Conservation (phyloP, 495 filamentous ascomycete genomes). For the Penicillium nucicola region DNA sequence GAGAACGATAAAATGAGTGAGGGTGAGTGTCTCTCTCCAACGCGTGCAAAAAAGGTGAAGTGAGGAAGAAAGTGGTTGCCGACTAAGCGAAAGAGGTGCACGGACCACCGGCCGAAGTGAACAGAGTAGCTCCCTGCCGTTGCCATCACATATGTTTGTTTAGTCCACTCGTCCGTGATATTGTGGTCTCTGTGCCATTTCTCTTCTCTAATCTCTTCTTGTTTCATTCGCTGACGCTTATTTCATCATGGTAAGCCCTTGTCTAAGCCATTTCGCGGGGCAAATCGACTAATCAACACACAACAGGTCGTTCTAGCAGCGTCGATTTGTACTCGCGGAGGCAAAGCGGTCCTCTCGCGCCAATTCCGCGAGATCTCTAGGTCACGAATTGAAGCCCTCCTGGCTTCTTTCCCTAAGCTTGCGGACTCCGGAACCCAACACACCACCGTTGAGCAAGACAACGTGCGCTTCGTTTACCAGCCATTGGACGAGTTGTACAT, state of each 20-base stretch:
- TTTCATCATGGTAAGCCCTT: conserved; percentile 21
- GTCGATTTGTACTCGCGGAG: conserved; percentile 97
- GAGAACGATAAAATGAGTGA: not conserved
- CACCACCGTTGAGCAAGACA: conserved; percentile 97
- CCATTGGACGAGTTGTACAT: conserved; percentile 98
- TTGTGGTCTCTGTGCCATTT: conserved; percentile 1
- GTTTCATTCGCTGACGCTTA: not conserved
- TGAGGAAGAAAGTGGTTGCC: conserved; percentile 12
- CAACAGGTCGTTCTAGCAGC: conserved; percentile 92
- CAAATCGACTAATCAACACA: conserved; percentile 25
- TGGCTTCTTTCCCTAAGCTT: conserved; percentile 95
- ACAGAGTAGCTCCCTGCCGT: conserved; percentile 42
- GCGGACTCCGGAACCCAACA: conserved; percentile 93
- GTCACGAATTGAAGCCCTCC: conserved; percentile 90
- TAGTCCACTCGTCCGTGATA: not conserved
- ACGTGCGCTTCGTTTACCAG: conserved; percentile 99
- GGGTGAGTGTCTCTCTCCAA: conserved; percentile 4
- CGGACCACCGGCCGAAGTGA: conserved; percentile 43
- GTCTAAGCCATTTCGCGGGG: not conserved
- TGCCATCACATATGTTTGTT: conserved; percentile 18
- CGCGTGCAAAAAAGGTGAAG: conserved; percentile 10
- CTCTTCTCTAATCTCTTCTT: conserved; percentile 6
- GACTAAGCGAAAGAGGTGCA: conserved; percentile 45
- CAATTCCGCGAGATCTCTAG: conserved; percentile 96
- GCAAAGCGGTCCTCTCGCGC: conserved; percentile 93